Base-by-base conservation (phyloP, 371 early-diverging fungal genomes). In the Rhizopus stolonifer region DNA sequence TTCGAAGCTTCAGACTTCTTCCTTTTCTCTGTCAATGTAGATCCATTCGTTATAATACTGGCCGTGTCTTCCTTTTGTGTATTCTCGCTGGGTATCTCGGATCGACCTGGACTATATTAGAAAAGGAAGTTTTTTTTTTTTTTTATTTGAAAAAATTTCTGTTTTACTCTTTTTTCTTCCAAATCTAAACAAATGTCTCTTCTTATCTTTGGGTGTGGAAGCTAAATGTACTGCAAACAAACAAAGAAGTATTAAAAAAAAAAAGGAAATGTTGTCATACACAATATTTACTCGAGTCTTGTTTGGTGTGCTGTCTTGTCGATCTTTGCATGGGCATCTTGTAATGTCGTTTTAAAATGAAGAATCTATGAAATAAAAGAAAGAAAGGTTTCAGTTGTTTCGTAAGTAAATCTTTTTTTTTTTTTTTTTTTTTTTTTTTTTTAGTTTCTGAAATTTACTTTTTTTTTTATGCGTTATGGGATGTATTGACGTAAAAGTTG, bases 141-240 rank as follows among this genome's bases (percentile, higher is more conserved):
- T 47, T 7, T 8, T 6, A 29, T 31, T 15, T 15, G 10, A 18
- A 47, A 14, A 11, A n/a, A 17, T 29, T 18, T 23, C 2, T 23
- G 8, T 42, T 13, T 18, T 64, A 68, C 70, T 69, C 44, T 74
- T 74, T 49, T 66, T 74, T 54, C 60, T 55, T 24, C 65, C 65
- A 56, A 69, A 72, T 21, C 72, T 45, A 56, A 72, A 63, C 29
- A 65, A 46, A 24, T 48, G 55, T 25, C 66, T 39, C 36, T 69
- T 72, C 40, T 66, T 72, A 13, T 65, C 66, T 54, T 66, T 70
- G 3, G 60, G 50, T 38, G 53, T 31, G 19, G 67, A 36, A 9
- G 54, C 46, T 46, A 54, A 57, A 38, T 36, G 36, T 36, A 36
- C 14, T 36, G 36, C n/a, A n/a, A n/a, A n/a, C n/a, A 36, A 36